Percentiles rank a stretch among this genome's conserved stretches.
Evolutionary conservation across 768 basidiomycete species (phyloP).

Genomic region (Pleurotus giganteus): DNA sequence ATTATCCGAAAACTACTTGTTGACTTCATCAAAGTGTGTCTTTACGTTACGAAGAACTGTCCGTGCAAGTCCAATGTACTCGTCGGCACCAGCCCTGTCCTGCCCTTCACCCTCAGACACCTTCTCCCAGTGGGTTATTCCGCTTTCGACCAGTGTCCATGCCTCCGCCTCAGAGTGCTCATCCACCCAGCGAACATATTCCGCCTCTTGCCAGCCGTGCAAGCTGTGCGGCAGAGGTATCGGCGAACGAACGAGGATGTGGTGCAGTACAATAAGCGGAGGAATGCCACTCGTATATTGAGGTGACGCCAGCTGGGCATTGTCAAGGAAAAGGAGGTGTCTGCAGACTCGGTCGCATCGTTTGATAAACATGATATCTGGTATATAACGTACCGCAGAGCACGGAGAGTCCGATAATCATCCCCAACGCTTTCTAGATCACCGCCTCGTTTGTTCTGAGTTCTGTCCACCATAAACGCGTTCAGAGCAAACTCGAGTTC

Average conservation of each 20-base stretch:
- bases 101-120: slow-evolving; percentile 55
- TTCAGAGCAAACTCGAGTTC: slow-evolving; percentile 92
- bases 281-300: slow-evolving; percentile 76
- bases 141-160: slow-evolving; percentile 76
- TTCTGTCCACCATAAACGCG: slow-evolving; percentile 65
- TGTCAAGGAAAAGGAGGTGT: slow-evolving; percentile 88
- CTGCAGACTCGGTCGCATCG: slow-evolving; percentile 35
- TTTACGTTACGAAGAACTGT: slow-evolving; percentile 54
- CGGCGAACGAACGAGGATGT: slow-evolving; percentile 87
- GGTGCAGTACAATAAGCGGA: slow-evolving; percentile 85
- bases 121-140: slow-evolving; percentile 78
- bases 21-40: slow-evolving; percentile 5
- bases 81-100: slow-evolving; percentile 43
- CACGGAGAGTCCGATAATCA: slow-evolving; percentile 83
- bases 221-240: slow-evolving; percentile 83
- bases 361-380: background rate
- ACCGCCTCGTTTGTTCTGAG: slow-evolving; percentile 57
- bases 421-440: slow-evolving; percentile 78
- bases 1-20: slow-evolving; percentile 4
- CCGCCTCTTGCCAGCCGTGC: slow-evolving; percentile 93
- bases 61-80: slow-evolving; percentile 68
- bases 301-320: slow-evolving; percentile 60
- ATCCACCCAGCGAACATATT: slow-evolving; percentile 95
- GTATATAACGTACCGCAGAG: slow-evolving; percentile 64
- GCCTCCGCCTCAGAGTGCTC: slow-evolving; percentile 85